Base-by-base conservation (phyloP, 75 land plant species). In the Selaginella tamariscina region DNA sequence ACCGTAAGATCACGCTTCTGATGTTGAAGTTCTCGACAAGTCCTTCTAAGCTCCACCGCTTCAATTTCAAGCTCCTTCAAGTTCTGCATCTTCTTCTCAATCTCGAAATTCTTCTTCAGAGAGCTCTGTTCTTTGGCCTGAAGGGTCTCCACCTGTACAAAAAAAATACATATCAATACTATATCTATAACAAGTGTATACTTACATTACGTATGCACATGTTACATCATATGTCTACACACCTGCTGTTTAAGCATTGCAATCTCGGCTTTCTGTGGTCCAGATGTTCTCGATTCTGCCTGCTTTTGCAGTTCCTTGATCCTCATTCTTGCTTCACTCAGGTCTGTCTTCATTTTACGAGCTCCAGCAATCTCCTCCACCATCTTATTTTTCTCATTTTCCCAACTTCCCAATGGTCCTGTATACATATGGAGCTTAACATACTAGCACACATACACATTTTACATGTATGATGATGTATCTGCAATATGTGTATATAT, bases 291-390 rank as follows among this genome's bases (percentile, higher is more conserved):
- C 31, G 90, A 70, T 2, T 87, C 86, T 65, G 82, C 69, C 70
- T 91, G 90, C 81, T 79, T 83, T 70, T 94, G 95, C 20, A 94
- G 71, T 63, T 94, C 90, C 73, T 82, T 80, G 29, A 80, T 82
- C 73, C 85, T 86, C 11, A 74, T 79, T 62, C 95, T 83, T 0
- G 98, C 88, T 9, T 65, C 69, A 69, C 88, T 89, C 0, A 89
- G 75, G 54, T 94, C 98, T 69, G 81, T 84, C 75, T 67, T 86
- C 26, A 62, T 55, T 8, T 71, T 29, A 23, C 33, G 65, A 1
- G 72, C 78, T 9, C 55, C 59, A 13, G 71, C 29, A 22, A 84
- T 20, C 65, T 86, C 89, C 20, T 84, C 86, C 24, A 77, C 77
- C 49, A 89, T 80, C 70, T 86, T 89, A 72, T 89, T 39, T 39